Evolutionary conservation across 768 basidiomycete genomes (phyloP), one percentile per base, ranked within the genome.

Genomic region (Boletus bicolor): DNA sequence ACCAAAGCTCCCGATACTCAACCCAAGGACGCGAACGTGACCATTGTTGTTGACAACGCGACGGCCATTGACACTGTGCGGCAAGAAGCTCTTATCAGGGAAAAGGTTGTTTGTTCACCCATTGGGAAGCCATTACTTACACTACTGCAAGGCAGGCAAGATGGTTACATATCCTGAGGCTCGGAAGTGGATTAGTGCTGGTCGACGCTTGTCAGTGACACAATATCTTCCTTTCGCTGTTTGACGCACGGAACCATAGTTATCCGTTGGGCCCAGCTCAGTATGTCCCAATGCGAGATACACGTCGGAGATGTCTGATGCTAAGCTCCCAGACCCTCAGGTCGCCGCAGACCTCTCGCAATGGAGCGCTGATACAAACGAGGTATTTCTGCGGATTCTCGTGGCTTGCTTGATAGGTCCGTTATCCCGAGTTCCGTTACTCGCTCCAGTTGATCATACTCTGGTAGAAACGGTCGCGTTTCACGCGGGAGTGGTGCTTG

Each of bases 221-320:
- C 35, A 12, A 19, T 37, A 21, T 44, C 34, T 49, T 39, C 35
- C 15, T 30, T 58, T 54, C 51, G 37, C 35, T 49, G 6, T 44
- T 32, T 58, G 43, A 51, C 47, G 39, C 36, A 14, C 21, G 37
- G 44, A 35, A 17, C 36, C 34, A 8, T 57, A 91, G 90, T 90
- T 68, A 90, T 92, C 51, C 76, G 90, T 60, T 92, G 88, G 87
- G 83, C 84, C 35, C 81, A 89, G 59, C 73, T 89, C 2, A 79
- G 86, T 87, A 62, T 5, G 77, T 62, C n/a, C 48, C 8, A 4
- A 36, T 44, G 3, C 53, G 44, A 37, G 14, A 19, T 14, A 15
- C 21, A 14, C 12, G 9, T 34, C 3, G 19, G 12, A 32, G 21
- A 37, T 17, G 7, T 44, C 46, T 64, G 15, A 57, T 12, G 21